Conservation (phyloP, 257 asterid genomes). For the Salvia miltiorrhiza region DNA sequence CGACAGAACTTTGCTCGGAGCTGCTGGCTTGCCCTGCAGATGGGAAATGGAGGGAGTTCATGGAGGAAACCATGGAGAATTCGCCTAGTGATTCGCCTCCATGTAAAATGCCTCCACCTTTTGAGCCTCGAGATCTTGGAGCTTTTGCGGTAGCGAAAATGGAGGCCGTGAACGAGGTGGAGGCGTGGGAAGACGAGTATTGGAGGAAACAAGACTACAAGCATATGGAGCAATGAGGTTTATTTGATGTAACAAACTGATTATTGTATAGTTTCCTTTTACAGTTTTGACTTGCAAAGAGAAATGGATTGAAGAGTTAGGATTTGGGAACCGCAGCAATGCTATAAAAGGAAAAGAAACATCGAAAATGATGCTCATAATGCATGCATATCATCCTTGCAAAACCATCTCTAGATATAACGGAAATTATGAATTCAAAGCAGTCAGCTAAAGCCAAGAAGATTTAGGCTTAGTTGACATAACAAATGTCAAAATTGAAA, state of each 20-base stretch:
- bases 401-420: slow-evolving; percentile 13
- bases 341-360: no score
- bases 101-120: slow-evolving; percentile 47
- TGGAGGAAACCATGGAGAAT: slow-evolving; percentile 61
- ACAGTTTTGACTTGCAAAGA: neutral
- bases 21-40: slow-evolving; percentile 48
- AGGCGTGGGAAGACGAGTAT: slow-evolving; percentile 62
- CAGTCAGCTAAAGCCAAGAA: neutral
- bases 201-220: slow-evolving; percentile 41
- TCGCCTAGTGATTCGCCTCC: slow-evolving; percentile 50
- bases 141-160: slow-evolving; percentile 37
- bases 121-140: slow-evolving; percentile 32
- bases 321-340: no score
- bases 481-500: neutral
- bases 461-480: slow-evolving; percentile 16
- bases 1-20: slow-evolving; percentile 62
- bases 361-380: no score
- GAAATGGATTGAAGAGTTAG: neutral
- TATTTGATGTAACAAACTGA: neutral
- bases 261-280: neutral
- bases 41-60: slow-evolving; percentile 48
- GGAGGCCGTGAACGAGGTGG: slow-evolving; percentile 54
- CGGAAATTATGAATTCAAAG: slow-evolving; percentile 13
- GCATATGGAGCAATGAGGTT: no score
- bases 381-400: neutral